Base-by-base conservation (phyloP, 2,329 filamentous ascomycete genomes). In the Xylariales sp. region DNA sequence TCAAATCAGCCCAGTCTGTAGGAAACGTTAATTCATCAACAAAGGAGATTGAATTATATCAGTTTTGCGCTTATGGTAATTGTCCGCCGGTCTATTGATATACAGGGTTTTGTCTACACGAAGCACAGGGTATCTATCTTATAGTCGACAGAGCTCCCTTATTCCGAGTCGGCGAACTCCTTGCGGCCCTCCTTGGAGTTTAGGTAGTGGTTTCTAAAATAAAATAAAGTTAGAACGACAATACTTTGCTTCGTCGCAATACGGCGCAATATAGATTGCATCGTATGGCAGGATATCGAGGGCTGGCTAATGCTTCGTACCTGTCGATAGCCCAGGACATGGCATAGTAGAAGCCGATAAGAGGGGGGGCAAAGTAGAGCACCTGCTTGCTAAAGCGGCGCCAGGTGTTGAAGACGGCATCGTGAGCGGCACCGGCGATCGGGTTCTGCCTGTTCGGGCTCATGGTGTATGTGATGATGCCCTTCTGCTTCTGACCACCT, bases 331-430 rank as follows among this genome's bases (percentile, higher is more conserved):
- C 95, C 96, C 96, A 99, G 80, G 92, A 83, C 91, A 98, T 92
- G 73, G 89, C 79, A 79, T 90, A 89, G 85, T 98, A 99, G 74
- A 88, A 94, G 74, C 86, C 81, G 72, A 96, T 76, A 75, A 97
- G 83, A 46, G 94, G 91, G 68, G 96, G 92, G 32, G 90, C 87
- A 82, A 94, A 90, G 88, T 94, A 99, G 75, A 98, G 89, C 75
- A 97, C 89, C 86, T 98, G 96, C 75, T 87, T 82, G 80, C 90
- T 90, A 83, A 91, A 92, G 78, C 96, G 90, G 82, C 96, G 91
- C 88, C 92, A 97, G 76, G 89, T 91, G 89, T 99, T 99, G 91
- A 98, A 98, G 85, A 98, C 83, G 78, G 94, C 95, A 74, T 91
- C 92, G 81, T 95, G 84, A 72, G 87, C 82, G 68, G 91, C 85